Base-by-base conservation (phyloP, 768 basidiomycete genomes). In the Fomitopsis pulvina region DNA sequence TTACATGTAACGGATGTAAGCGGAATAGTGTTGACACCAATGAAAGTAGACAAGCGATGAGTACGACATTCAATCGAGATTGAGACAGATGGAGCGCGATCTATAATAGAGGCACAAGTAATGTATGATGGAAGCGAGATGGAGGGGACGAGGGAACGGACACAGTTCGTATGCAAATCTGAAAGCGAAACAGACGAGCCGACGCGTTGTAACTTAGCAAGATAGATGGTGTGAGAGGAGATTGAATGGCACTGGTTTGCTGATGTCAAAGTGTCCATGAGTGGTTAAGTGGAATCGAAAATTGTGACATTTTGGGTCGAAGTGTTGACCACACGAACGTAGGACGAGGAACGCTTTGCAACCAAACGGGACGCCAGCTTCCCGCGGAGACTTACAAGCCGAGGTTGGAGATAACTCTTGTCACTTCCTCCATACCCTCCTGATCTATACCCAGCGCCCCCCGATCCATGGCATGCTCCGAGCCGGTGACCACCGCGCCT, bases 321-420 rank as follows among this genome's bases (percentile, higher is more conserved):
- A 18, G n/a, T n/a, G n/a, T n/a, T n/a, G n/a, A n/a, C n/a, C n/a
- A n/a, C n/a, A 20, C 25, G 3, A 27, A 25, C 24, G 29, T 27
- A 44, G 20, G n/a, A 44, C 10, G 30, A 30, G 6, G 44, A 29
- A 45, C 28, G 44, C 28, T n/a, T 21, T 45, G 9, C 28, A 27
- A 24, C 20, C 30, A 46, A 22, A 32, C 45, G 24, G 18, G 30
- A 29, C 18, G 29, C 45, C 45, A n/a, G 27, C 5, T n/a, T 30
- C 20, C 41, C 27, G 39, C 41, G 45, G 30, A 20, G 28, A 18
- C 40, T 62, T 58, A 67, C 41, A 68, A 52, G 41, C 67, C 62
- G 40, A 68, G 55, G 50, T 66, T 87, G 55, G 85, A 83, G 60
- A 89, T 85, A 57, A 87, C 85, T 52, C 85, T 76, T 37, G 86